Evolutionary conservation across 1,284 basidiomycete species (phyloP).

Genomic region (Flammula alnicola): DNA sequence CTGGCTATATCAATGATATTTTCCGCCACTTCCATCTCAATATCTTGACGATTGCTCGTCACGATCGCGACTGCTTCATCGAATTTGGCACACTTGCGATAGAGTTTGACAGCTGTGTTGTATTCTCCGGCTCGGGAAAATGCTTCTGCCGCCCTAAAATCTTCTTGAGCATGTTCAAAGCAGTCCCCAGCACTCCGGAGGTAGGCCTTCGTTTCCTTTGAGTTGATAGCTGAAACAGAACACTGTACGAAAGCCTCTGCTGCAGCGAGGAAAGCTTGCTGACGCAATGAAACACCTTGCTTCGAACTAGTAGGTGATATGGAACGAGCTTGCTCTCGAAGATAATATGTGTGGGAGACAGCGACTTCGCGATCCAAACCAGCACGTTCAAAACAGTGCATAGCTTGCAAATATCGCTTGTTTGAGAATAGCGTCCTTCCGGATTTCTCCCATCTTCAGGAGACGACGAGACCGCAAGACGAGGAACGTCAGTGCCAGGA

Average conservation of each 20-base stretch:
- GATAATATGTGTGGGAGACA: slow-evolving; percentile 44
- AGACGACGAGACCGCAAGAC: slow-evolving; percentile 36
- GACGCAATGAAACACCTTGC: slow-evolving; percentile 27
- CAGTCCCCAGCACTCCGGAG: slow-evolving; percentile 60
- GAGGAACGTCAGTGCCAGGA: slow-evolving; percentile 34
- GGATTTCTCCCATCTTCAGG: slow-evolving; percentile 51
- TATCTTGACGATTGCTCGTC: slow-evolving; percentile 39
- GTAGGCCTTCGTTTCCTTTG: slow-evolving; percentile 44
- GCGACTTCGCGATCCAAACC: slow-evolving; percentile 44
- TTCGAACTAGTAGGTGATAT: slow-evolving; percentile 24
- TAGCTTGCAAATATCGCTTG: slow-evolving; percentile 61
- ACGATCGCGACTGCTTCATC: slow-evolving; percentile 59
- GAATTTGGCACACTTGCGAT: slow-evolving; percentile 55
- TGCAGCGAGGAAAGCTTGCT: slow-evolving; percentile 48
- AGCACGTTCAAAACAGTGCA: slow-evolving; percentile 65
- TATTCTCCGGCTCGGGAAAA: slow-evolving; percentile 53
- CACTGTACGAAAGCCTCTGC: slow-evolving; percentile 55
- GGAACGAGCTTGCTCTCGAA: slow-evolving; percentile 38
- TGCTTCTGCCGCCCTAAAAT: slow-evolving; percentile 49
- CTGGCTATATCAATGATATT: slow-evolving; percentile 53
- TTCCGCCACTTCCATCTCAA: slow-evolving; percentile 42
- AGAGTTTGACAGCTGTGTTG: slow-evolving; percentile 50
- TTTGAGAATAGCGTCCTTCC: slow-evolving; percentile 59
- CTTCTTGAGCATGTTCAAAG: slow-evolving; percentile 49
- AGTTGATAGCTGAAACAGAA: slow-evolving; percentile 28